These are phyloP conservation scores for Cordyceps tenuipes DNA, from an alignment of 2,329 filamentous ascomycete species.

Conservation along the genomic window DNA sequence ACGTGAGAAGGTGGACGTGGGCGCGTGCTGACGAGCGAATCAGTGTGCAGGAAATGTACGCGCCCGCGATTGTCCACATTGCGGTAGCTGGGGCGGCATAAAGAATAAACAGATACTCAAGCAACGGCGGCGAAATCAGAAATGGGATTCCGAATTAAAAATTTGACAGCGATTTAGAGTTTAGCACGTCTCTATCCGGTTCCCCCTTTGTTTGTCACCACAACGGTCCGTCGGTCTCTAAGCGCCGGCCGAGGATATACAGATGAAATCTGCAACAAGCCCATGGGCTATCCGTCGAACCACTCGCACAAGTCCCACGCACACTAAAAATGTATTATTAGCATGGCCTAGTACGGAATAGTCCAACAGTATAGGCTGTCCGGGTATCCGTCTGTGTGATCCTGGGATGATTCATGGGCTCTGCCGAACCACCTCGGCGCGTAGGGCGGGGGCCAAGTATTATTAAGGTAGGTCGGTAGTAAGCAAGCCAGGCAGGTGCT, in stretches of 20 bases:
- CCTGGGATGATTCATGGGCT: background rate
- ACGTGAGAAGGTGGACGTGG: background rate
- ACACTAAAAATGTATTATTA: background rate
- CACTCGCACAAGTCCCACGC: background rate
- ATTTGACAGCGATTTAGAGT: background rate
- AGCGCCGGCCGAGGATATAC: background rate
- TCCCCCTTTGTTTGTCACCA: background rate
- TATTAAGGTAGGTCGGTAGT: too few species aligned
- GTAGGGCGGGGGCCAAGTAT: background rate
- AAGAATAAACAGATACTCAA: background rate
- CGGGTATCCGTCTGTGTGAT: background rate
- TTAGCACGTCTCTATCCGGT: background rate
- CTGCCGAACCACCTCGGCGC: background rate
- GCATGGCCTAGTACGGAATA: background rate
- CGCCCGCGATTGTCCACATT: background rate
- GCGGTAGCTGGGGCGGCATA: background rate
- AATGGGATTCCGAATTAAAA: background rate
- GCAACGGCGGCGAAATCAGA: background rate
- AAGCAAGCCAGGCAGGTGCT: background rate
- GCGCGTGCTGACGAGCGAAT: constrained; percentile 11
- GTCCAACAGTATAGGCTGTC: background rate
- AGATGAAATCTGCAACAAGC: background rate
- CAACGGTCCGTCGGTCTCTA: background rate
- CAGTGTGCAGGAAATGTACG: constrained; percentile 5
- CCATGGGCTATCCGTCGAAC: background rate